Percentiles rank a stretch among this genome's conserved stretches.
Conservation (phyloP, 345 rosid species). For the Punica granatum region DNA sequence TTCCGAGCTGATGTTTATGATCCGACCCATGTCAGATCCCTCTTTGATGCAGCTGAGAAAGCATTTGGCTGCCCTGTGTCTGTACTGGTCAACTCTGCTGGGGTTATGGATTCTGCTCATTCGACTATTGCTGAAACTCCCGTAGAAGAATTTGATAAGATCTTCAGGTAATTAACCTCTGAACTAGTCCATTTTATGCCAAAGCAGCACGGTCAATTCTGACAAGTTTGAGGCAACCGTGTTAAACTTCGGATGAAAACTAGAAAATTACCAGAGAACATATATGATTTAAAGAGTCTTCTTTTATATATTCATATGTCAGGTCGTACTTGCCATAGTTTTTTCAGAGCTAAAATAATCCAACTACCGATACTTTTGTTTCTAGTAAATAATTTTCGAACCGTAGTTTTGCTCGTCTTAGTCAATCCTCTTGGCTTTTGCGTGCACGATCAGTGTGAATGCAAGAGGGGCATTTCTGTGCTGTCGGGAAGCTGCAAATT, state of each 20-base stretch:
- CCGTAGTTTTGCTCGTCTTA: neutral
- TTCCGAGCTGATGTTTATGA: conserved; percentile 9
- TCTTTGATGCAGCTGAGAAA: conserved; percentile 9
- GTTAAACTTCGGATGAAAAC: too few relatives aligned
- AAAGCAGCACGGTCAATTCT: too few relatives aligned
- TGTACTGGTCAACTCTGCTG: conserved; percentile 10
- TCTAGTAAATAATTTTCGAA: too few relatives aligned
- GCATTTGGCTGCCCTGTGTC: neutral
- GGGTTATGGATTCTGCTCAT: neutral
- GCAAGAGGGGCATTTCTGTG: conserved; percentile 27
- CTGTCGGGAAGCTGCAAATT: conserved; percentile 27
- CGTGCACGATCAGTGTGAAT: conserved; percentile 16
- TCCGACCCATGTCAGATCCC: conserved; percentile 5
- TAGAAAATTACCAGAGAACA: too few relatives aligned
- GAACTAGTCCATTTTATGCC: neutral
- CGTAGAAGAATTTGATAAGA: conserved; percentile 5
- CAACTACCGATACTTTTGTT: too few relatives aligned
- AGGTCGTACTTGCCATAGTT: too few relatives aligned
- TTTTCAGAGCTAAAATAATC: too few relatives aligned
- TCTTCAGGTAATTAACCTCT: conserved; percentile 7
- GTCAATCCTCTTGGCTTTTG: neutral
- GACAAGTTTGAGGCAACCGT: too few relatives aligned
- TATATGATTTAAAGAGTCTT: too few relatives aligned
- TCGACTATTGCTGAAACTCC: conserved; percentile 4
- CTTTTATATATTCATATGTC: too few relatives aligned